These are phyloP conservation scores for Trichoderma hamatum DNA, from an alignment of 2,329 filamentous ascomycete species.

Conservation along the genomic window DNA sequence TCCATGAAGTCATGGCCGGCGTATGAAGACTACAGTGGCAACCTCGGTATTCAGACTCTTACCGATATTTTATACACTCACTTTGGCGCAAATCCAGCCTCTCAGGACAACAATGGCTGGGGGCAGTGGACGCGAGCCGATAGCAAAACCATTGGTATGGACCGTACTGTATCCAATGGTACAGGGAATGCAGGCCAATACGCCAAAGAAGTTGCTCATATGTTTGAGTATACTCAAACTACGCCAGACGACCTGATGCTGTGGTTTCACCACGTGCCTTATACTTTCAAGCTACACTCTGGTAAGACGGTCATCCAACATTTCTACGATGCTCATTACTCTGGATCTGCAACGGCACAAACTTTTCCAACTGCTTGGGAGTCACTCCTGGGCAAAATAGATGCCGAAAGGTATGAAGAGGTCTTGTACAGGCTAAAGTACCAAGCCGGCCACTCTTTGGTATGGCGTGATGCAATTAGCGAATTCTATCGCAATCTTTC, in stretches of 20 bases:
- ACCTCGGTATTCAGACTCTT: slow-evolving; percentile 19
- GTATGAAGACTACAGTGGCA: slow-evolving; percentile 17
- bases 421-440: slow-evolving; percentile 62
- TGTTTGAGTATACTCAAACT: slow-evolving; percentile 62
- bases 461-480: slow-evolving; percentile 70
- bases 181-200: slow-evolving; percentile 70
- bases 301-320: slow-evolving; percentile 70
- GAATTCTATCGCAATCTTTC: slow-evolving; percentile 66
- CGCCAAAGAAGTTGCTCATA: slow-evolving; percentile 58
- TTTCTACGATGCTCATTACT: slow-evolving; percentile 66
- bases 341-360: slow-evolving; percentile 62
- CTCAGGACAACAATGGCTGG: slow-evolving; percentile 52
- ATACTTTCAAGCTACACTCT: slow-evolving; percentile 62
- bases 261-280: slow-evolving; percentile 76
- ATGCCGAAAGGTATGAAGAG: slow-evolving; percentile 61
- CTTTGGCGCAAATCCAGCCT: slow-evolving; percentile 64
- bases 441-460: slow-evolving; percentile 69
- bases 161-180: slow-evolving; percentile 68
- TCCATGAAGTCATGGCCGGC: slow-evolving; percentile 20
- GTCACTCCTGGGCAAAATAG: slow-evolving; percentile 57
- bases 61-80: slow-evolving; percentile 22
- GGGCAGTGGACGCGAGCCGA: slow-evolving; percentile 59
- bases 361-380: slow-evolving; percentile 60
- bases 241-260: slow-evolving; percentile 70
- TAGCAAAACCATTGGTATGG: slow-evolving; percentile 65